Base-by-base conservation (phyloP, 129 eudicot species). In the Escallonia rubra region DNA sequence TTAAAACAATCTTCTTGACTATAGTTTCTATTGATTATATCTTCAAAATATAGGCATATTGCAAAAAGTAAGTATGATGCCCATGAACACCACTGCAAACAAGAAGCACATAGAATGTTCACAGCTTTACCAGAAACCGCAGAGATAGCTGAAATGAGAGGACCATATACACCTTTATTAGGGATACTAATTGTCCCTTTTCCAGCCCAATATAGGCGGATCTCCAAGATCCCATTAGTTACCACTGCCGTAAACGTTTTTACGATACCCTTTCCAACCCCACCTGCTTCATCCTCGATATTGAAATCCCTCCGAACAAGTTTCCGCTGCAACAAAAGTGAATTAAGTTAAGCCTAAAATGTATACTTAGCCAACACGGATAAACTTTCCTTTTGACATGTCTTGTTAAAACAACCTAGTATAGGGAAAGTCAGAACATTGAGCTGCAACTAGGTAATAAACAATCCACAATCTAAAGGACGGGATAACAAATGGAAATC, bases 111-210 rank as follows among this genome's bases (percentile, higher is more conserved):
- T 14, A 52, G 47, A 53, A 65, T 57, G 53, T 61, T 50, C 7
- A 42, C 5, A 58, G 64, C 80, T 70, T 67, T 74, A 85, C 88
- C 72, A 68, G 89, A 74, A 51, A 77, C 67, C 15, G 80, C 89
- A 56, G 87, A 86, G 42, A 89, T 82, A 42, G 96, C 96, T 10
- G 96, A 85, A 74, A 88, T 63, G 16, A 88, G 83, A 72, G 96
- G 96, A 44, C 91, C 96, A 67, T 85, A 88, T 41, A 69, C 73
- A 39, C 96, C 96, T 67, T 81, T 72, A 4, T 0, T 0, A 41
- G 96, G 96, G 14, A 82, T 72, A 54, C 57, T 56, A 4, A 13
- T 62, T 45, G 96, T 88, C 72, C 96, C 96, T 75, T 83, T 85
- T 61, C 96, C 96, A 57, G 88, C 91, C 89, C 88, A 88, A 45